Evolutionary conservation across 176 grass and related monocot species (phyloP), one percentile per base, ranked within the genome.

Genomic region (Lolium perenne): DNA sequence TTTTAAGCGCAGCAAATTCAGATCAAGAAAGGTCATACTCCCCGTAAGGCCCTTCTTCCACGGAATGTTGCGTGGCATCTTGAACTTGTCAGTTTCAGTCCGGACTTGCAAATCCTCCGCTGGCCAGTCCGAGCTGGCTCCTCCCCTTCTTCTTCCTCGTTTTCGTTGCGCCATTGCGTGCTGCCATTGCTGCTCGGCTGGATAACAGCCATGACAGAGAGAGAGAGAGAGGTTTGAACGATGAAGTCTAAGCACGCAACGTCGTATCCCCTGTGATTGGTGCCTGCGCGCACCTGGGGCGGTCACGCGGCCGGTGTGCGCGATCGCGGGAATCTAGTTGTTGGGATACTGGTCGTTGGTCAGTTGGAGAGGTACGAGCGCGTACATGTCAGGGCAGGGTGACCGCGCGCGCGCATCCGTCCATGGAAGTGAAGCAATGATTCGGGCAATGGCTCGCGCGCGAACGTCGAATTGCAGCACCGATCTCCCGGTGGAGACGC

Each of bases 281-380:
- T 74, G 54, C 54, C 47, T 83, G 59, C 75, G n/a, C n/a, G n/a
- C n/a, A 85, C 38, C 38, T 48, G 62, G 38, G 40, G 0, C 70
- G 89, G 8, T 87, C 89, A 91, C 40, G 85, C 85, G 9, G 16
- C 22, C 53, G 18, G 84, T 49, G 84, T 83, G 89, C 80, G 43
- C 43, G 5, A 40, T 77, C 60, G 60, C 46, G 38, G 47, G 75
- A 60, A 87, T 83, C 74, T 86, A 87, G 89, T 84, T 68, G 85
- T 91, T 91, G 85, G 75, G 89, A 91, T 91, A 74, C 89, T 65
- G 20, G 11, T 68, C 29, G 29, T 9, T 46, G 45, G 45, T 46
- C 45, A 46, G 45, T 11, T 46, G 18, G 40, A 21, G 75, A 71
- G 8, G 45, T 8, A 47, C 41, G 41, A 7, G 41, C 5, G 4